Evolutionary conservation across 2,329 filamentous ascomycete genomes (phyloP).

Genomic region (Xylogone sp.): DNA sequence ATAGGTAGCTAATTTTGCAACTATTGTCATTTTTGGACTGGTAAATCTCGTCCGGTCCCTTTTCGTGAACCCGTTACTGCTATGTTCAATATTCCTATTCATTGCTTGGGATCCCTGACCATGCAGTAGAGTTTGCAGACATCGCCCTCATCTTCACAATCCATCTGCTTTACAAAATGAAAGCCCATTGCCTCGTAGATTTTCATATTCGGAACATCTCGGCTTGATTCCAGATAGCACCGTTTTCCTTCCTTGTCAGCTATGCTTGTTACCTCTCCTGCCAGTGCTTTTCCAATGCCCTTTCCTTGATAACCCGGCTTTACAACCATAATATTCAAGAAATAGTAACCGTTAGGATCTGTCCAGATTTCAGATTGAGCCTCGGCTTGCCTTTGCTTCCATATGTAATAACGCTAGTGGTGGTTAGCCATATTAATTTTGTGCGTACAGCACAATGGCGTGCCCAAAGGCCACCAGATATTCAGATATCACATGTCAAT

Average conservation of each 20-base stretch:
- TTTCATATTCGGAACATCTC: slow-evolving; percentile 62
- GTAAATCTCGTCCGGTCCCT: no score
- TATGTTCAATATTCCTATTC: no score
- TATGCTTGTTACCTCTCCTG: slow-evolving; percentile 56
- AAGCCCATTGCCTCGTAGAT: slow-evolving; percentile 73
- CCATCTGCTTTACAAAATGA: slow-evolving; percentile 58
- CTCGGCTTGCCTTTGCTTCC: slow-evolving; percentile 62
- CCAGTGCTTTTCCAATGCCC: slow-evolving; percentile 62
- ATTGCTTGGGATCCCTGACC: slow-evolving; percentile 36
- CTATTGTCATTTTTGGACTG: no score
- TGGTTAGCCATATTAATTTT: background rate
- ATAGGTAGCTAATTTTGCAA: no score
- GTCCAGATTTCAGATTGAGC: slow-evolving; percentile 62
- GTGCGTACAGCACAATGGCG: background rate
- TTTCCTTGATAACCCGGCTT: slow-evolving; percentile 60
- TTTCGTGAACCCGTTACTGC: no score
- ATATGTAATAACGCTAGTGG: slow-evolving; percentile 63
- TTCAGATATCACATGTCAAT: background rate
- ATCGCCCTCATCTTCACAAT: slow-evolving; percentile 60
- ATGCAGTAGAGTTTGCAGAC: slow-evolving; percentile 48
- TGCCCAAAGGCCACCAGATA: no score
- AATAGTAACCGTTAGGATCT: slow-evolving; percentile 66
- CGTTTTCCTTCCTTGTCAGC: slow-evolving; percentile 61
- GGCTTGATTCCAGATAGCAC: slow-evolving; percentile 70
- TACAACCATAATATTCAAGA: slow-evolving; percentile 73